Evolutionary conservation across 768 basidiomycete genomes (phyloP).

Genomic region (Xerocomellus intermedius): DNA sequence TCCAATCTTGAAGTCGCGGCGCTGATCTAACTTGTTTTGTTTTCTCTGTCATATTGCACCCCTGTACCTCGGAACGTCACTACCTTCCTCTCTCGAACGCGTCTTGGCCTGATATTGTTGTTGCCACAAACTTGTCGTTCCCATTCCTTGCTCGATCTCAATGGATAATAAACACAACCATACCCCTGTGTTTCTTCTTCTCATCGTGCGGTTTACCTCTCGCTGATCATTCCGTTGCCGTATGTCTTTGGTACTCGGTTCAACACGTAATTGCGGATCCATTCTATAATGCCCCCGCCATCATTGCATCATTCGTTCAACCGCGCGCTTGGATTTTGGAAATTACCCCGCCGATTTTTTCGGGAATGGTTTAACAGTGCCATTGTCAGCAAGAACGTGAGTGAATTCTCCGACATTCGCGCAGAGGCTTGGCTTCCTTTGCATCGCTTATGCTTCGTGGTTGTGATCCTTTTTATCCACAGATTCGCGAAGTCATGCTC

Average conservation of each 20-base stretch:
- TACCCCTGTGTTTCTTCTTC: constrained; percentile 7
- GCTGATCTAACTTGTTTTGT: constrained; percentile 32
- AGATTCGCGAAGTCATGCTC: constrained; percentile 56
- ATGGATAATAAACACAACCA: constrained; percentile 19
- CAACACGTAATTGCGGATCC: constrained; percentile 30
- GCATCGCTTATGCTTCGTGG: not conserved
- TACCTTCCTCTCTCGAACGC: constrained; percentile 8
- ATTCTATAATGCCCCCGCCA: constrained; percentile 13
- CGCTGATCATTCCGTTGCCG: constrained; percentile 20
- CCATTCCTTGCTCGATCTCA: constrained; percentile 15
- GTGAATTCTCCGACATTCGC: constrained; percentile 31
- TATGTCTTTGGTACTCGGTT: constrained; percentile 23
- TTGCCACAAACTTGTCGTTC: constrained; percentile 19
- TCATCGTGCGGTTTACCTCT: constrained; percentile 8
- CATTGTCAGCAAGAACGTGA: constrained; percentile 69
- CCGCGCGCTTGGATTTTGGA: constrained; percentile 8
- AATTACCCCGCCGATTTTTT: constrained; percentile 1
- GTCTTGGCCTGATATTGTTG: constrained; percentile 16
- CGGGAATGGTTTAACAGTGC: constrained; percentile 39
- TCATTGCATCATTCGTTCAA: constrained; percentile 1
- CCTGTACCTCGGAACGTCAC: constrained; percentile 12
- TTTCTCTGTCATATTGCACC: constrained; percentile 14
- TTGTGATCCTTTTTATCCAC: not conserved
- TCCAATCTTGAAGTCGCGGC: constrained; percentile 36
- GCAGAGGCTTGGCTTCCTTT: not conserved